phyloP scores from a whole-genome alignment of 2,329 filamentous ascomycete species.

The Hypomyces rosellus region DNA sequence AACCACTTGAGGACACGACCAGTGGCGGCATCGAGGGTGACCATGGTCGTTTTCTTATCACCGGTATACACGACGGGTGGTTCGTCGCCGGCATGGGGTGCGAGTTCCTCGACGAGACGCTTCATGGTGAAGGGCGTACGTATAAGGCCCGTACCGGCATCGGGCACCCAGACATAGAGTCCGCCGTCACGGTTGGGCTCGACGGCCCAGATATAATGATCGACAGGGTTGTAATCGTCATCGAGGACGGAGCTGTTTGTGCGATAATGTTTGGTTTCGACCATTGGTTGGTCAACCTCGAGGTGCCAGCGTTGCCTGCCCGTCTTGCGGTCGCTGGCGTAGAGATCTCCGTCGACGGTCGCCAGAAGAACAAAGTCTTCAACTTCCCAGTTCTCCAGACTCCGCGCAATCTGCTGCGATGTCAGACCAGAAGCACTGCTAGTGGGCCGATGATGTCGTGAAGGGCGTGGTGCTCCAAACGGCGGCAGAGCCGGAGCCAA shows the following conservation, averaged over 20 bases:
- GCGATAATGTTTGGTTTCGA: conserved; percentile 79
- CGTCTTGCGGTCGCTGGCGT: conserved; percentile 82
- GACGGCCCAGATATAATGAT: conserved; percentile 91
- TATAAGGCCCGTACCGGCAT: too few species aligned
- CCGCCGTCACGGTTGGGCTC: conserved; percentile 84
- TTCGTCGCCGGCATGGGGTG: conserved; percentile 69
- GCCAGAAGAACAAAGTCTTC: conserved; percentile 99
- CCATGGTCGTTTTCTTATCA: conserved; percentile 82
- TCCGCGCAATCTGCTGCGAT: conserved; percentile 90
- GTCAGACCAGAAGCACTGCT: conserved; percentile 61
- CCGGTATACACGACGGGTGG: conserved; percentile 83
- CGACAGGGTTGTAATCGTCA: conserved; percentile 58
- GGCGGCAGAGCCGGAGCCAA: conserved; percentile 86
- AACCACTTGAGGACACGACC: conserved; percentile 81
- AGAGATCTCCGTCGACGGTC: conserved; percentile 96
- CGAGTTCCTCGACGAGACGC: conserved; percentile 74
- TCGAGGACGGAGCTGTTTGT: conserved; percentile 58
- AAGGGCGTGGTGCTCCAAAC: conserved; percentile 82
- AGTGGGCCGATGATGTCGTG: conserved; percentile 51
- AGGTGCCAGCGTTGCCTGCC: conserved; percentile 82
- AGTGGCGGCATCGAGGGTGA: conserved; percentile 81
- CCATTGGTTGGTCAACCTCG: conserved; percentile 77
- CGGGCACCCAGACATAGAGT: conserved; percentile 78
- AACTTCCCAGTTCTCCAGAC: conserved; percentile 98
- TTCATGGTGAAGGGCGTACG: conserved; percentile 63